Evolutionary conservation across 805 yeast species (phyloP).

Genomic region (Candida coquimbonensis): DNA sequence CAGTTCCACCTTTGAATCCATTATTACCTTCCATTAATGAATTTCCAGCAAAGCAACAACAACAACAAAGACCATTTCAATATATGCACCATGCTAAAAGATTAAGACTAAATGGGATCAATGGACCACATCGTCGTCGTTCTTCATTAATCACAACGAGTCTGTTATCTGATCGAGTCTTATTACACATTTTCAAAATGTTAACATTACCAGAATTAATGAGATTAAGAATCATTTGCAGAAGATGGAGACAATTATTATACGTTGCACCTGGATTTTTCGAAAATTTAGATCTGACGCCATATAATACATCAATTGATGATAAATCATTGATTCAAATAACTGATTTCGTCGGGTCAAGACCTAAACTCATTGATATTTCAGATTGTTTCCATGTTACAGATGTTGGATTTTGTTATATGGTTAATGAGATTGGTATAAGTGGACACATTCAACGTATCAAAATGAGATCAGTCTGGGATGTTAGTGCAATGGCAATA

Average conservation of each 20-base stretch:
- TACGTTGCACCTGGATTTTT: conserved; percentile 49
- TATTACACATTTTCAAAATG: conserved; percentile 45
- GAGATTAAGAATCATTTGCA: conserved; percentile 51
- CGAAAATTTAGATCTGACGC: conserved; percentile 46
- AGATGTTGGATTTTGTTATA: conserved; percentile 64
- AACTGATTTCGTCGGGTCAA: conserved; percentile 62
- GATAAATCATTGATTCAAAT: conserved; percentile 52
- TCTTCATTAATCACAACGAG: conserved; percentile 53
- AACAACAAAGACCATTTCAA: conserved; percentile 32
- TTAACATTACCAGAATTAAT: conserved; percentile 53
- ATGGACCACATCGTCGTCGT: conserved; percentile 36
- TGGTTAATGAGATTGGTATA: conserved; percentile 67
- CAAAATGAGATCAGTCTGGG: conserved; percentile 69
- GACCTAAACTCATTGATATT: conserved; percentile 55
- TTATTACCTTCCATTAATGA: conserved; percentile 27
- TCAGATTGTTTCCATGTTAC: conserved; percentile 74
- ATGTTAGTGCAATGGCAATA: conserved; percentile 71
- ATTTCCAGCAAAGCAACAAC: conserved; percentile 23
- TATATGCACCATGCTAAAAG: conserved; percentile 52
- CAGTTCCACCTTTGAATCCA: conserved; percentile 37
- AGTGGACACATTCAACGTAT: conserved; percentile 48
- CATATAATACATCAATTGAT: conserved; percentile 54
- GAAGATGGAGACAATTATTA: conserved; percentile 62
- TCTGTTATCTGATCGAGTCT: conserved; percentile 53
- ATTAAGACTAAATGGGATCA: conserved; percentile 38